phyloP scores from a whole-genome alignment of 1,284 basidiomycete species.

The Cutaneotrichosporon sp. region DNA sequence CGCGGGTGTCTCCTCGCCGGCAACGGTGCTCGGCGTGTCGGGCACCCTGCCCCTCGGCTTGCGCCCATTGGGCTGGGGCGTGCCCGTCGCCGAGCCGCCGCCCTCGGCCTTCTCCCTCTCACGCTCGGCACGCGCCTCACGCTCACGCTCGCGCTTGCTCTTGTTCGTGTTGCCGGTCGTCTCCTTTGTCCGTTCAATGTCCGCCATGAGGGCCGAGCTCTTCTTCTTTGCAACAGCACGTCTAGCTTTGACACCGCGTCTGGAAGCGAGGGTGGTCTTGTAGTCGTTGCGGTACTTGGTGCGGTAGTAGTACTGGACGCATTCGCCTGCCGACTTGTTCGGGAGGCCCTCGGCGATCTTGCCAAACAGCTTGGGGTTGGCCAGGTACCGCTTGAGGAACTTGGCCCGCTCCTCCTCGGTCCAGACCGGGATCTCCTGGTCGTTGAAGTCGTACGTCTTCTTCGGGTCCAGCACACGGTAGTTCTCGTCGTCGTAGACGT shows the following conservation, averaged over 20 bases:
- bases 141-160: constrained; percentile 16
- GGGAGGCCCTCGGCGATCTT: constrained; percentile 75
- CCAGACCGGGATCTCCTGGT: constrained; percentile 73
- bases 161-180: constrained; percentile 15
- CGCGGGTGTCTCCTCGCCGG: constrained; percentile 3
- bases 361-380: constrained; percentile 86
- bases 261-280: constrained; percentile 58
- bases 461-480: constrained; percentile 75
- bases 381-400: constrained; percentile 79
- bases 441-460: constrained; percentile 73
- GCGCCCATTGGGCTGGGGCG: constrained; percentile 12
- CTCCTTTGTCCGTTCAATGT: constrained; percentile 43
- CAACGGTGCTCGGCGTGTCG: constrained; percentile 9
- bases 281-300: constrained; percentile 93
- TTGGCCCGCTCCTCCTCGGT: constrained; percentile 78
- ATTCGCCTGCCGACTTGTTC: constrained; percentile 85
- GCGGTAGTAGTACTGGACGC: constrained; percentile 91
- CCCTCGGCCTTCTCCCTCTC: background rate
- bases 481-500: constrained; percentile 78
- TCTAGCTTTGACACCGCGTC: constrained; percentile 59
- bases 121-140: constrained; percentile 8
- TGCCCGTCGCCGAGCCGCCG: constrained; percentile 5
- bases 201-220: constrained; percentile 42
- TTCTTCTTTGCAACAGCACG: constrained; percentile 56
- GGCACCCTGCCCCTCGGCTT: constrained; percentile 10